phyloP scores from a whole-genome alignment of 768 basidiomycete species.

The Lactarius hengduanensis region DNA sequence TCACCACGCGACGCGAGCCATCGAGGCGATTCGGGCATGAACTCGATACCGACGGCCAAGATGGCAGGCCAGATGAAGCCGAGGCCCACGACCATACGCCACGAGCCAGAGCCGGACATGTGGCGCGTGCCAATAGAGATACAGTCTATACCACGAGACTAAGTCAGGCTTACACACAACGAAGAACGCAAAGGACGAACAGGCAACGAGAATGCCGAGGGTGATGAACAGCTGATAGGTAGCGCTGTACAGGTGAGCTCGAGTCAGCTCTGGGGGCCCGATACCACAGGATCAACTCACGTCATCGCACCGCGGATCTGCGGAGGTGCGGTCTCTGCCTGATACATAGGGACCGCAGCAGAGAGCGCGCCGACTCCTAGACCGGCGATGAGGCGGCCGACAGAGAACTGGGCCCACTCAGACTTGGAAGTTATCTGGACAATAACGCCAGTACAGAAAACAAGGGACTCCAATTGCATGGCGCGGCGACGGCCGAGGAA shows the following conservation, averaged over 20 bases:
- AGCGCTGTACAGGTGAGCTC: constrained; percentile 33
- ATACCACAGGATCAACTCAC: not conserved
- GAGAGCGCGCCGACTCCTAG: constrained; percentile 67
- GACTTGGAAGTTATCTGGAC: constrained; percentile 51
- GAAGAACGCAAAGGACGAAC: constrained; percentile 36
- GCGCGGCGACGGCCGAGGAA: constrained; percentile 63
- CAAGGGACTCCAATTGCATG: constrained; percentile 56
- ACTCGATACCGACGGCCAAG: constrained; percentile 60
- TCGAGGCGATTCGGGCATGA: constrained; percentile 53
- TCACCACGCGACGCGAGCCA: constrained; percentile 56
- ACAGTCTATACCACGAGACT: constrained; percentile 42
- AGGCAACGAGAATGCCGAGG: constrained; percentile 66
- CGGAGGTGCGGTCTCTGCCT: constrained; percentile 62
- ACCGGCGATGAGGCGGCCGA: constrained; percentile 65
- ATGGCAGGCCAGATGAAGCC: constrained; percentile 62
- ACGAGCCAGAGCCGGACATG: constrained; percentile 48
- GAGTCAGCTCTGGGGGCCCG: constrained; percentile 32
- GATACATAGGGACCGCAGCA: constrained; percentile 62
- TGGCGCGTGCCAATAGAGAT: constrained; percentile 67
- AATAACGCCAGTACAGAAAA: constrained; percentile 62
- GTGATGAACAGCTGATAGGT: constrained; percentile 68
- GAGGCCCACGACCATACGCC: constrained; percentile 62
- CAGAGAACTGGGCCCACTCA: constrained; percentile 65
- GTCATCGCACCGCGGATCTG: constrained; percentile 70
- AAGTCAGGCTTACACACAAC: not conserved